Base-by-base conservation (phyloP, 2,329 filamentous ascomycete genomes). In the Rhynchosporium agropyri region DNA sequence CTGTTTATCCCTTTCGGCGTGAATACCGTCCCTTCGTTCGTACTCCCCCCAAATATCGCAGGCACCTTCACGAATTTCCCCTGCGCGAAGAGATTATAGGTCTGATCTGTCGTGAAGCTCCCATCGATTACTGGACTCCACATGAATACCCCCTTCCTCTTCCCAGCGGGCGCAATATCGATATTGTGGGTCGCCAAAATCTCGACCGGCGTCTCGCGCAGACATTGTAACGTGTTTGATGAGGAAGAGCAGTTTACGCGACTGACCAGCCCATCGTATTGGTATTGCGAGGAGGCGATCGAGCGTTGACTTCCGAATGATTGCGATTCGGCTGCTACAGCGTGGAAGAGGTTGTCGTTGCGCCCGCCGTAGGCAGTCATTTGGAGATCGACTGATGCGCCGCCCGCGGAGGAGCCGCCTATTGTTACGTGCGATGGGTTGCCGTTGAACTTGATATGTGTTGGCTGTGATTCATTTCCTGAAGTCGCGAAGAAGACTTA, bases 361-460 rank as follows among this genome's bases (percentile, higher is more conserved):
- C 75, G 74, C 12, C 82, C 83, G 2, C 79, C 80, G 60, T 83
- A 82, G 0, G 83, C 82, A 0, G 78, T 84, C 48, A 91, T 79
- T 29, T 90, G 86, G 42, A 89, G 78, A 33, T 79, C 82, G n/a
- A 91, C 80, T 3, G 86, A 86, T 1, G 80, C 84, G 3, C 81
- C 89, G 3, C 89, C 89, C 2, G 89, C 89, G 59, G 86, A 89
- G 65, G 82, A 84, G 9, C 90, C 90, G 15, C 85, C 87, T 0
- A 92, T 76, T 0, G 88, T 84, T 9, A 92, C 87, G 67, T 89
- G 88, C 0, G 79, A 71, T 1, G 88, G 86, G 67, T 58, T 43
- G 5, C 55, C 43, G n/a, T 89, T 89, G 68, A 93, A 92, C 73
- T 84, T 36, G 33, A 36, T 36, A n/a, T 9, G 12, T 20, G 20